Evolutionary conservation across 352 stramenopile species (phyloP), one percentile per base, ranked within the genome.

Genomic region (Pythium grandisporangium): DNA sequence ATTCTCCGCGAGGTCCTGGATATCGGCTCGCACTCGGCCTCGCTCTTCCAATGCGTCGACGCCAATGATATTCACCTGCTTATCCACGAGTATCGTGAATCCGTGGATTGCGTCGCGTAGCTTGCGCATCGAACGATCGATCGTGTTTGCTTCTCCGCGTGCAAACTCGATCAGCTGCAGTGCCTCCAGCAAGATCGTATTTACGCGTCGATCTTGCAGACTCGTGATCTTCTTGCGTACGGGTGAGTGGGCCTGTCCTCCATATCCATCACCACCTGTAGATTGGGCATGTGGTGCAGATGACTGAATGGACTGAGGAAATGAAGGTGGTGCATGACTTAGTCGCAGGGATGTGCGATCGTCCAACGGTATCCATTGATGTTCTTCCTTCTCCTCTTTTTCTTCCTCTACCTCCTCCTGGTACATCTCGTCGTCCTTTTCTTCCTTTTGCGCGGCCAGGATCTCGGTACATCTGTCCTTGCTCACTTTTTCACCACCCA

Each of bases 1-100:
- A 22, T 73, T 68, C n/a, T 64, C 61, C 2, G 68, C 70, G 5
- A 81, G 54, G 25, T 82, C 70, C 36, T 81, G 56, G 25, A 84
- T 80, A 41, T 88, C 65, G 6, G 68, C 63, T 40, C 71, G 67
- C 21, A 84, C 51, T 10, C 70, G 65, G 0, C 56, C 61, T 13
- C 65, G 49, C 30, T 79, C 63, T 14, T 79, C 66, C 11, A 63
- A 33, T 13, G 48, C 78, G 32, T 70, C 51, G 3, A 23, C 47
- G 12, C 70, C 63, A 21, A 80, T 68, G 41, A 84, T 75, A 17
- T 74, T 79, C 23, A 84, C 74, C 35, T 85, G 75, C 36, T 83
- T 84, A 53, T 84, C 75, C n/a, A 88, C 63, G 2, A 88, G 58
- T 16, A 88, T 59, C 7, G 72, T 62, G 33, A 88, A 85, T 0